Evolutionary conservation across 2,329 filamentous ascomycete species (phyloP), one percentile per base, ranked within the genome.

Genomic region (Trematosphaeria pertusa): DNA sequence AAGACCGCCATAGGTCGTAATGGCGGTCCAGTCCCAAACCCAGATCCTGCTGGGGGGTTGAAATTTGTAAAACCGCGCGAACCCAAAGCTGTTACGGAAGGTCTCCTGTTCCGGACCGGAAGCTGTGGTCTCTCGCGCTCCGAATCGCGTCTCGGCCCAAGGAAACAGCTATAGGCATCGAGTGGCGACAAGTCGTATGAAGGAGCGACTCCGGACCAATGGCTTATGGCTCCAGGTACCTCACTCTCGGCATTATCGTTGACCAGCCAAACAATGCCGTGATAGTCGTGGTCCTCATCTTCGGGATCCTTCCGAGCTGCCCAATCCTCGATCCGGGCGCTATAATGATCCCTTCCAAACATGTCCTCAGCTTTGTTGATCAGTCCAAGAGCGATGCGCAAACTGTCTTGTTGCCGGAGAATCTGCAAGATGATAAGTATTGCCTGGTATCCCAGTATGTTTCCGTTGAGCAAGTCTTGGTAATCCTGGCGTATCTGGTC

Each of bases 141-240:
- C 12, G 7, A 12, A 28, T 12, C 12, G 24, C 24, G 8, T 28
- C 12, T 28, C 24, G 24, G 24, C 24, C 24, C 7, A 28, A 8
- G 8, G 12, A 8, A 28, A 12, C 24, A 8, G 12, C 12, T 7
- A 8, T 7, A 28, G 7, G 7, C 24, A 8, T 28, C 9, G 19
- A 15, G 11, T 9, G 37, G 7, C 19, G n/a, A 8, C 12, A 8
- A 14, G 10, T 39, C 37, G n/a, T 28, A 18, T 8, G 5, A 9
- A 21, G 38, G 38, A 11, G 38, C 38, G 6, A 41, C 6, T 12
- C 24, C 38, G 5, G 24, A 33, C 38, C 38, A 41, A 33, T 41
- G 38, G 28, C 18, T 41, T n/a, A 18, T 21, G 5, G 8, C 9
- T 7, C 9, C 28, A 12, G 38, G 24, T 12, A 18, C 24, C 26